Base-by-base conservation (phyloP, 179 eudicot species). In the Vitellaria paradoxa region DNA sequence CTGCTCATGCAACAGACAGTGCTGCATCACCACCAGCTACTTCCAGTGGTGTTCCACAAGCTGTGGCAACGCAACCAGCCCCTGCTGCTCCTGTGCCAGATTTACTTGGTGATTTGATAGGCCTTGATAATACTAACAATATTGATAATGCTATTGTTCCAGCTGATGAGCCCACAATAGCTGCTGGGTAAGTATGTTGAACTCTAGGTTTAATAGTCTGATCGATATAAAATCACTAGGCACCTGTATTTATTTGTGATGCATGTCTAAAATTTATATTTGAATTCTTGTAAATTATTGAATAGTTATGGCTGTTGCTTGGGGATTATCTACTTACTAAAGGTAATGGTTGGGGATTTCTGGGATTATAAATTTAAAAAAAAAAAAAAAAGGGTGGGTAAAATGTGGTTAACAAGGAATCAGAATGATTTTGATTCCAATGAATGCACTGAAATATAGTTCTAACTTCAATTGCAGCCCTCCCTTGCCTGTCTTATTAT, bases 101-200 rank as follows among this genome's bases (percentile, higher is more conserved):
- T 85, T 85, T 95, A 69, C 95, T 95, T 76, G 92, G 93, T 74
- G 97, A 95, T 85, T 86, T 95, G 61, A 89, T 93, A 53, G 98
- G 98, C 78, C 59, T 90, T 84, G 99, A 93, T 77, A 89, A 87
- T 80, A 80, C 86, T 62, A 84, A 65, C 81, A 90, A 80, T 78
- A 87, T 78, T 79, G 80, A 82, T 23, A 85, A 78, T 86, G 87
- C 97, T 83, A 65, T 91, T 45, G 97, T 90, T 46, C 80, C 98
- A 13, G 87, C 85, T 77, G 97, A 95, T 74, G 88, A 89, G 87
- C 93, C 97, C 82, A 56, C 81, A 66, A 57, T 63, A 40, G 83
- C 89, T 65, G 82, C 90, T 77, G 91, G 92, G 99, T 95, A 84
- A 80, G 94, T 84, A 70, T 68, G 42, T 57, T 74, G 18, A 62